Evolutionary conservation across 352 stramenopile genomes (phyloP).

Genomic region (Peronosclerospora sorghi): DNA sequence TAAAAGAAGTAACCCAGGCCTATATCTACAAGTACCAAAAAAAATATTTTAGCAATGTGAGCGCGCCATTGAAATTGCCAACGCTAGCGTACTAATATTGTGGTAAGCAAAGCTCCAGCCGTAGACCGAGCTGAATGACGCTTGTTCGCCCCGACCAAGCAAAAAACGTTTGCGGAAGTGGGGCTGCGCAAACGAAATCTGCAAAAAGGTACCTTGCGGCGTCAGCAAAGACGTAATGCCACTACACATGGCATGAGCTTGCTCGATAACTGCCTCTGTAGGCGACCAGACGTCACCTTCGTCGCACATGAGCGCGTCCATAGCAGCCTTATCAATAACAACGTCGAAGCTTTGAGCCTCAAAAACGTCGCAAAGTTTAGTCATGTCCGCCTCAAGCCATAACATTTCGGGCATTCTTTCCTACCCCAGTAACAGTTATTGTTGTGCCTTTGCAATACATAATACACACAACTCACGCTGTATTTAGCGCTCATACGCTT

Average conservation of each 20-base stretch:
- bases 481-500: conserved; percentile 51
- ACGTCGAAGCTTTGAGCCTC: conserved; percentile 40
- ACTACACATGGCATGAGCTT: conserved; percentile 40
- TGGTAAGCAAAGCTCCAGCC: conserved; percentile 37
- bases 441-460: not conserved
- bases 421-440: conserved; percentile 6
- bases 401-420: conserved; percentile 38
- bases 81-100: conserved; percentile 30
- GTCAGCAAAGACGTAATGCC: conserved; percentile 36
- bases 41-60: conserved; percentile 1
- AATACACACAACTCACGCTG: conserved; percentile 13
- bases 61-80: not conserved
- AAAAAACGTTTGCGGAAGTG: conserved; percentile 70
- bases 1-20: conserved; percentile 57
- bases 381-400: conserved; percentile 50
- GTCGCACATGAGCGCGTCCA: conserved; percentile 74
- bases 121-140: conserved; percentile 23
- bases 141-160: conserved; percentile 28
- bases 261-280: conserved; percentile 31
- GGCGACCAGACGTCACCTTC: conserved; percentile 70
- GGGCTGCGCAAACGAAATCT: conserved; percentile 75
- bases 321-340: conserved; percentile 77
- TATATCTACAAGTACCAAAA: conserved; percentile 20
- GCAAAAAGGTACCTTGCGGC: conserved; percentile 39
- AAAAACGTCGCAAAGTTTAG: conserved; percentile 36